Evolutionary conservation across 352 stramenopile genomes (phyloP).

Genomic region (Globisporangium carolinianum): DNA sequence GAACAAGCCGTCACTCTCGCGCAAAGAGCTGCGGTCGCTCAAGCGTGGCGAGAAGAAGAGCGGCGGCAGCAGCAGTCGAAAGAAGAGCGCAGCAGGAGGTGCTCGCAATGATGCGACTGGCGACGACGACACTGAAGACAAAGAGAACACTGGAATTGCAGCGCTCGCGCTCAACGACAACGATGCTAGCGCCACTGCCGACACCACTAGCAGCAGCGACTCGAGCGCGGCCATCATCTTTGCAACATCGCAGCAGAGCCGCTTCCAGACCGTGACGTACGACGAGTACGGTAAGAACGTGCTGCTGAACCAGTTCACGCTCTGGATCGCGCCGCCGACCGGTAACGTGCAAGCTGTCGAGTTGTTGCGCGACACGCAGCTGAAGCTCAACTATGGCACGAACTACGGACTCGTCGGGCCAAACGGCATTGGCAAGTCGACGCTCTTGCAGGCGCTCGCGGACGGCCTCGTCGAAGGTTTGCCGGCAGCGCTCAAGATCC

Average conservation of each 20-base stretch:
- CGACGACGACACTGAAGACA: background rate
- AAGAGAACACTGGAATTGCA: background rate
- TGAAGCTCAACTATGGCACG: slow-evolving; percentile 67
- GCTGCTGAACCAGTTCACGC: slow-evolving; percentile 46
- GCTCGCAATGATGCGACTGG: background rate
- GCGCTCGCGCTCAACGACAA: slow-evolving; percentile 6
- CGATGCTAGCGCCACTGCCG: background rate
- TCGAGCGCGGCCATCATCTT: slow-evolving; percentile 10
- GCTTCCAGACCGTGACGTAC: slow-evolving; percentile 54
- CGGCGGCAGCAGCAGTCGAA: slow-evolving; percentile 4
- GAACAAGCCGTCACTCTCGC: slow-evolving; percentile 23
- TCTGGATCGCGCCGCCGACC: slow-evolving; percentile 23
- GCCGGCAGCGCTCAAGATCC: slow-evolving; percentile 33
- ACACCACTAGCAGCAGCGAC: background rate
- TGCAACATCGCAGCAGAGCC: slow-evolving; percentile 46
- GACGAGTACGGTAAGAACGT: slow-evolving; percentile 58
- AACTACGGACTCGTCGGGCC: slow-evolving; percentile 86
- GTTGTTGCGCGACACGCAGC: slow-evolving; percentile 54
- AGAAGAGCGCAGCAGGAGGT: background rate
- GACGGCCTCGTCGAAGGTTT: slow-evolving; percentile 75
- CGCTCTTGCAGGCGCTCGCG: slow-evolving; percentile 88
- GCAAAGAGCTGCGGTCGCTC: slow-evolving; percentile 41
- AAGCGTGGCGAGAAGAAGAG: slow-evolving; percentile 21
- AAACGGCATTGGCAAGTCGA: slow-evolving; percentile 87
- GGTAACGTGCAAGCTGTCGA: slow-evolving; percentile 23